Evolutionary conservation across 2,329 filamentous ascomycete genomes (phyloP).

Genomic region (Colletotrichum sp.): DNA sequence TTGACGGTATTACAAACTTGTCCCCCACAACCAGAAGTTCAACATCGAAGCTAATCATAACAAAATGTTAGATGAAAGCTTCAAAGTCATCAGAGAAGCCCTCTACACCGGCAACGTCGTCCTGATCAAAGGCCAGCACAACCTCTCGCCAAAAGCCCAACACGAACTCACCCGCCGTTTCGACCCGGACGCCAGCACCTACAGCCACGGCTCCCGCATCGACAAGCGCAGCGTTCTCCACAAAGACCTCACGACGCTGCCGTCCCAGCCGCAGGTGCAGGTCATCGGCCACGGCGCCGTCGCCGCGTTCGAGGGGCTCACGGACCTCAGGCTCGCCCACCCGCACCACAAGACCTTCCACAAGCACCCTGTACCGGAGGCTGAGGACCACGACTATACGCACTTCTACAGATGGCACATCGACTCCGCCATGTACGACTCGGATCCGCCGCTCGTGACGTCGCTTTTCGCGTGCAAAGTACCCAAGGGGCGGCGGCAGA

Average conservation of each 20-base stretch:
- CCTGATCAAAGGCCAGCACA: background rate
- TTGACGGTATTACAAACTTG: background rate
- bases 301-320: background rate
- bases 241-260: background rate
- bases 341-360: background rate
- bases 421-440: background rate
- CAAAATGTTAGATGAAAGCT: background rate
- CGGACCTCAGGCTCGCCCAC: background rate
- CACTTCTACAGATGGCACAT: background rate
- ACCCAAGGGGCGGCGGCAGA: background rate
- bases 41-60: background rate
- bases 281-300: background rate
- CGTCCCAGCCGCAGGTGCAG: background rate
- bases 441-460: background rate
- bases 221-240: background rate
- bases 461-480: background rate
- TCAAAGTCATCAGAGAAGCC: background rate
- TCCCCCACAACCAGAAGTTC: background rate
- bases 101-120: background rate
- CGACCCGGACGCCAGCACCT: background rate
- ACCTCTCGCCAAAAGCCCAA: background rate
- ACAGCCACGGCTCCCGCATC: background rate
- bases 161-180: background rate
- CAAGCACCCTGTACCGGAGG: background rate
- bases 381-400: background rate